A percentile compares a stretch with the other conserved stretches of the same genome.
Conservation (phyloP, 495 filamentous ascomycete genomes). For the Xylaria acuta region DNA sequence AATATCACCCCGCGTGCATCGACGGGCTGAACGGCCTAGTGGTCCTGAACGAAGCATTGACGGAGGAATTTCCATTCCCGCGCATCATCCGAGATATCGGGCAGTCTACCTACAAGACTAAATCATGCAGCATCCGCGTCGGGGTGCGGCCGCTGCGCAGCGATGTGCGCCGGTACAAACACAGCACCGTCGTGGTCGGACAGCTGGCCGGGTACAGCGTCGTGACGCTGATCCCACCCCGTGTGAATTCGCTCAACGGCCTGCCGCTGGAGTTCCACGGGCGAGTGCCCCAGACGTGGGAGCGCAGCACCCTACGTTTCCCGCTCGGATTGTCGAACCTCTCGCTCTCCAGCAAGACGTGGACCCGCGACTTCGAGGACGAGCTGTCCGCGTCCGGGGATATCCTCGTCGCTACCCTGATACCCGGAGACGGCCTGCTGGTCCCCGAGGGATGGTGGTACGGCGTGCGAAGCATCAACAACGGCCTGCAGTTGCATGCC, state of each 20-base stretch:
- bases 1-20: background rate
- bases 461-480: conserved; percentile 6
- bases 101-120: conserved; percentile 9
- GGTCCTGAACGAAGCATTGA: background rate
- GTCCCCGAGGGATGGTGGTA: conserved; percentile 21
- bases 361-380: conserved; percentile 13
- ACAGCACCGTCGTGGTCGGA: conserved; percentile 8
- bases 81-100: conserved; percentile 16
- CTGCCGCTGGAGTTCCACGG: conserved; percentile 10
- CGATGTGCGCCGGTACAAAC: background rate
- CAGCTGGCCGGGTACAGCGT: conserved; percentile 19
- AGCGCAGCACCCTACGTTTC: background rate
- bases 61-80: conserved; percentile 20
- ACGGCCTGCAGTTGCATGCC: conserved; percentile 5
- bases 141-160: conserved; percentile 7
- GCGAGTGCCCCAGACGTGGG: background rate
- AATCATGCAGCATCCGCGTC: conserved; percentile 13
- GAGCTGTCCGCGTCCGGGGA: conserved; percentile 9
- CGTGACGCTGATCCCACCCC: conserved; percentile 5
- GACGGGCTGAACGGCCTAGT: background rate
- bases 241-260: background rate
- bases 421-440: conserved; percentile 14
- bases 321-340: background rate
- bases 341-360: background rate
- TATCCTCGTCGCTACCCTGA: conserved; percentile 4